Evolutionary conservation across 1,139 yeast species (phyloP), one percentile per base, ranked within the genome.

Genomic region (Scheffersomyces cryptocercus): DNA sequence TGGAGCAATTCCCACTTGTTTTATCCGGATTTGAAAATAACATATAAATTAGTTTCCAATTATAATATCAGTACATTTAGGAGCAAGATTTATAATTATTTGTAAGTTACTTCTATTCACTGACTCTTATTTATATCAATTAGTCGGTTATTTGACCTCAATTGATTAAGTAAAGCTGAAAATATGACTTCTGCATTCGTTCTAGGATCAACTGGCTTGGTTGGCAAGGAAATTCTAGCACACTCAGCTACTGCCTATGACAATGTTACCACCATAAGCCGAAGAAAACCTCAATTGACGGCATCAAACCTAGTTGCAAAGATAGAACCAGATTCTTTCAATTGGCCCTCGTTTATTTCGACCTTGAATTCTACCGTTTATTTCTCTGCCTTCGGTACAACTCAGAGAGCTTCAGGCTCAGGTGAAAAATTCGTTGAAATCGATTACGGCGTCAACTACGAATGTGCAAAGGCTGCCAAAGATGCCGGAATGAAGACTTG

Each of bases 301-400:
- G 41, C 54, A 24, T 52, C 51, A 4, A 68, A 67, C 44, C 48
- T 70, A 34, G 55, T 56, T 13, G 45, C 68, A 5, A 47, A 72
- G 1, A 57, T 73, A 31, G 77, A 75, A 39, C 47, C 58, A 7
- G 76, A 79, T 41, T 48, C 68, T 10, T 46, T 46, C 1, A 63
- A 68, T 36, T 82, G 86, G 85, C 61, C 61, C 1, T 60, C 49
- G 6, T 43, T 58, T 9, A 60, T 69, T 36, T 49, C 38, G 15
- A 42, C 49, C 14, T 43, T 45, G 36, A 48, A 32, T 51, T 58
- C 58, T 46, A 61, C 61, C 20, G 61, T 71, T 0, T 71, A 80
- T 45, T 77, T 84, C 50, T 78, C 88, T 1, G 81, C 83, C 0
- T 76, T 88, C 53, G 95, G 90, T n/a, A 85, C 96, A n/a, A 88